Conservation (phyloP, 345 rosid species). For the Sapria himalayana region DNA sequence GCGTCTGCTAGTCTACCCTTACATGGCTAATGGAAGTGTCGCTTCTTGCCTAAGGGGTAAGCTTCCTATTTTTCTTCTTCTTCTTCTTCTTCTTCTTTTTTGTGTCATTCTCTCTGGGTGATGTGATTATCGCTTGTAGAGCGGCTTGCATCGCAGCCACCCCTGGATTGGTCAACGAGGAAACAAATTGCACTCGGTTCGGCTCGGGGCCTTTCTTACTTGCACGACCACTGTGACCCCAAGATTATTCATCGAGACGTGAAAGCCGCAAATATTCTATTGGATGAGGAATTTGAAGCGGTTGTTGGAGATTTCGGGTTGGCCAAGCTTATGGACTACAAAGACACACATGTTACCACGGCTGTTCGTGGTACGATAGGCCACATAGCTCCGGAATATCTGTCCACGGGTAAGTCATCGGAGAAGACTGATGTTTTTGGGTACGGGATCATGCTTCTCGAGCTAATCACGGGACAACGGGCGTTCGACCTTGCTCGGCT, state of each 20-base stretch:
- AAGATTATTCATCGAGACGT: conserved; percentile 97
- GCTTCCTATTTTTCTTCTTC: not conserved
- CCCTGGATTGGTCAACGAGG: conserved; percentile 80
- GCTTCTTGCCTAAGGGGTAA: conserved; percentile 92
- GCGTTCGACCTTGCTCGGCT: conserved; percentile 96
- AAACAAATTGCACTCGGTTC: conserved; percentile 83
- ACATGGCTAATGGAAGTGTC: conserved; percentile 98
- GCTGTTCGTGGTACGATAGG: conserved; percentile 96
- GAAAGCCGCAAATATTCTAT: conserved; percentile 85
- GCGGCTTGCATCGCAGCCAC: conserved; percentile 65
- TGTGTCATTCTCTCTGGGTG: not conserved
- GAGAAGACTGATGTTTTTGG: conserved; percentile 97
- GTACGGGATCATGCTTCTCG: conserved; percentile 89
- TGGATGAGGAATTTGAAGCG: conserved; percentile 94
- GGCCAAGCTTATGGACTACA: conserved; percentile 95
- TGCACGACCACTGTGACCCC: conserved; percentile 96
- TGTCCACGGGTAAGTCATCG: conserved; percentile 86
- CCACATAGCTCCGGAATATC: conserved; percentile 92
- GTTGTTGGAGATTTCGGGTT: conserved; percentile 95
- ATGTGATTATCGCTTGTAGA: conserved; percentile 22
- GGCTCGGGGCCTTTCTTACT: conserved; percentile 83
- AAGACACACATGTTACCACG: conserved; percentile 93
- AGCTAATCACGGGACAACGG: conserved; percentile 87
- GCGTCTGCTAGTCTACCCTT: conserved; percentile 81
- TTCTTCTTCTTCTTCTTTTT: not conserved